Conservation (phyloP, 2,329 filamentous ascomycete genomes). For the Trichoderma guizhouense region DNA sequence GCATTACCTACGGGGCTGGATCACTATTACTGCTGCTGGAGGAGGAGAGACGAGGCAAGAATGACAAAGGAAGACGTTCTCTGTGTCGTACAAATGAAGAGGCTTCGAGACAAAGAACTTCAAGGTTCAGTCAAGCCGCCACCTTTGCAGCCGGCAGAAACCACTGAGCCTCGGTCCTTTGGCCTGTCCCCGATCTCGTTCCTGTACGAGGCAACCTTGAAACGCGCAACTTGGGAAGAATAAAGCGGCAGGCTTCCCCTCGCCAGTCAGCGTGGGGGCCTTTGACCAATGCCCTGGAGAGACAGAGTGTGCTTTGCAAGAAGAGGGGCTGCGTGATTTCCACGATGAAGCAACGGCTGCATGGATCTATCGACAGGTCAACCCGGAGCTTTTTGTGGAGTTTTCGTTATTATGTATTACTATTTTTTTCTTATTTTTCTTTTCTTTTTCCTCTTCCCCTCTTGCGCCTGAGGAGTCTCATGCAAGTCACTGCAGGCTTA, state of each 20-base stretch:
- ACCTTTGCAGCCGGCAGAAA: neutral
- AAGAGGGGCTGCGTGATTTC: conserved; percentile 13
- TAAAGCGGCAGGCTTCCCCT: neutral
- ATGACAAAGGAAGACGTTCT: neutral
- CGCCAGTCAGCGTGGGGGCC: conserved; percentile 8
- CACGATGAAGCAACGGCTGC: neutral
- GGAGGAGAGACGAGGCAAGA: neutral
- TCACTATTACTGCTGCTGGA: neutral
- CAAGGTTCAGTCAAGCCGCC: neutral
- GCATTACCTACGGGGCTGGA: neutral
- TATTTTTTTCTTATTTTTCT: neutral
- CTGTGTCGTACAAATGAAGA: neutral
- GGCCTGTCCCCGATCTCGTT: neutral
- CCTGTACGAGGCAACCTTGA: neutral
- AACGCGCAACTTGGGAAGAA: neutral
- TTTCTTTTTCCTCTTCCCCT: neutral
- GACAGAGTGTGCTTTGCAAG: neutral
- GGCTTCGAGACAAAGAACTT: neutral
- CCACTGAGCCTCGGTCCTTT: neutral
- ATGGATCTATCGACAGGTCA: conserved; percentile 2
- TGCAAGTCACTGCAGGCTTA: conserved; percentile 8
- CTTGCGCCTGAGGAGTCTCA: neutral
- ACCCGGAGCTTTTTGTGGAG: neutral
- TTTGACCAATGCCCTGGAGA: neutral
- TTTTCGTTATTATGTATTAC: neutral